Percentiles rank a stretch among this genome's conserved stretches.
Evolutionary conservation across 495 filamentous ascomycete species (phyloP).

Genomic region (Aspergillus cristatus): DNA sequence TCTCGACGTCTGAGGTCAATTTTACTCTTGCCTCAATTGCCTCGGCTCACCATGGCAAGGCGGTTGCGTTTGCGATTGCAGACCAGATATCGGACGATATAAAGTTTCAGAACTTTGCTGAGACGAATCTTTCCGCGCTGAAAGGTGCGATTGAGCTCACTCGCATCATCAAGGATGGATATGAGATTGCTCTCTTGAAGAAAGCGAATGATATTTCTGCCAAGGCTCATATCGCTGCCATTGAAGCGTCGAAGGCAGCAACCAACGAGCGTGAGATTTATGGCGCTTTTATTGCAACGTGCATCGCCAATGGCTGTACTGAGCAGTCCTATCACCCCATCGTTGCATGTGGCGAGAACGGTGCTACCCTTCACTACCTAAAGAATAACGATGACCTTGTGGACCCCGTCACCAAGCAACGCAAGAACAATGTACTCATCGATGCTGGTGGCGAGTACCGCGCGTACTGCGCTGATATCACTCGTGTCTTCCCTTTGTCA

Average conservation of each 20-base stretch:
- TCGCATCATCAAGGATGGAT: conserved; percentile 74
- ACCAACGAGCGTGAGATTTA: conserved; percentile 78
- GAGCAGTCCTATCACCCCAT: conserved; percentile 83
- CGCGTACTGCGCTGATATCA: conserved; percentile 82
- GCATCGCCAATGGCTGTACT: conserved; percentile 62
- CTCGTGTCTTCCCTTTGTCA: conserved; percentile 75
- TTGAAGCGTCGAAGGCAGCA: conserved; percentile 54
- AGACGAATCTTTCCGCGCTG: conserved; percentile 51
- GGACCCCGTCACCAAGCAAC: conserved; percentile 29
- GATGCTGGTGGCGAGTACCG: conserved; percentile 78
- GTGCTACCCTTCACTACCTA: conserved; percentile 81
- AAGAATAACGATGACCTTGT: conserved; percentile 59
- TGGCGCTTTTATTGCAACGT: conserved; percentile 64
- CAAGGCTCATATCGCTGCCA: conserved; percentile 62
- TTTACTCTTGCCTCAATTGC: conserved; percentile 42
- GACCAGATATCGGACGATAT: conserved; percentile 58
- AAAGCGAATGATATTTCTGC: conserved; percentile 76
- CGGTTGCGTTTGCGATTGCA: conserved; percentile 59
- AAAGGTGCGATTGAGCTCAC: conserved; percentile 69
- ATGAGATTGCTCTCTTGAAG: conserved; percentile 73
- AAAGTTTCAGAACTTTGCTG: conserved; percentile 53
- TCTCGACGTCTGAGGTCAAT: conserved; percentile 61
- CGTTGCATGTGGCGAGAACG: conserved; percentile 65
- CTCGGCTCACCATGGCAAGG: conserved; percentile 33
- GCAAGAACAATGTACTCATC: conserved; percentile 65